Conservation (phyloP, 2,329 filamentous ascomycete species). For the Macroventuria anomochaeta region DNA sequence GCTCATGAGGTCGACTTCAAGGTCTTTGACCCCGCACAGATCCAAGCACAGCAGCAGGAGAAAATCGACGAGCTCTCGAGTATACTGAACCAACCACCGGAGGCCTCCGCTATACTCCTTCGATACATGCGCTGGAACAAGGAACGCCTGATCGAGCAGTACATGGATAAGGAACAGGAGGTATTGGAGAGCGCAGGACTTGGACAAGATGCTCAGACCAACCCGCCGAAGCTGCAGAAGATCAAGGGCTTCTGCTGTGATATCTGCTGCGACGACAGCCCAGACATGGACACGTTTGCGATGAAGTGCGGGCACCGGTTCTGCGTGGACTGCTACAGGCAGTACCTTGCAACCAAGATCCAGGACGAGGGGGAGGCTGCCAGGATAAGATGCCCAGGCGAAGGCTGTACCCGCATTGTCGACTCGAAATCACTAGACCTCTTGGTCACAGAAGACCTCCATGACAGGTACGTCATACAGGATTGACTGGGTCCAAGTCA, state of each 20-base stretch:
- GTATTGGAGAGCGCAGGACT: constrained; percentile 86
- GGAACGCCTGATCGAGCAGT: constrained; percentile 90
- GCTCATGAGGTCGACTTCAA: constrained; percentile 85
- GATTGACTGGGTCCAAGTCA: background rate
- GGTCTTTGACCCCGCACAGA: constrained; percentile 79
- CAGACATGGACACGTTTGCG: constrained; percentile 80
- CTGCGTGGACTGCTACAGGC: constrained; percentile 88
- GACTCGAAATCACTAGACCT: constrained; percentile 87
- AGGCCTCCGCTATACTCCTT: constrained; percentile 88
- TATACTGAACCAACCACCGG: constrained; percentile 86
- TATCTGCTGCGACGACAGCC: constrained; percentile 92
- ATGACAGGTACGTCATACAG: constrained; percentile 56
- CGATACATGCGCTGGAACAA: constrained; percentile 95
- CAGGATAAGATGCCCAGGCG: constrained; percentile 89
- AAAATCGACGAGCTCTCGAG: constrained; percentile 90
- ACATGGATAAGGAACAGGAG: constrained; percentile 86
- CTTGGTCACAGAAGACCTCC: constrained; percentile 66
- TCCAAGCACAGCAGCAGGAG: constrained; percentile 82
- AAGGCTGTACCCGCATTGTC: constrained; percentile 86
- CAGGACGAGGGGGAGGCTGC: constrained; percentile 94
- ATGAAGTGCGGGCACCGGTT: constrained; percentile 96
- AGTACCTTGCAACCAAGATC: constrained; percentile 93
- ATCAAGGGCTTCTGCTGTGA: constrained; percentile 85
- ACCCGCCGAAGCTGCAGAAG: constrained; percentile 70
- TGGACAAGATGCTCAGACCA: constrained; percentile 56